A percentile compares a stretch with the other conserved stretches of the same genome.
phyloP scores from a whole-genome alignment of 2,329 filamentous ascomycete species.

The Beauveria sp. region DNA sequence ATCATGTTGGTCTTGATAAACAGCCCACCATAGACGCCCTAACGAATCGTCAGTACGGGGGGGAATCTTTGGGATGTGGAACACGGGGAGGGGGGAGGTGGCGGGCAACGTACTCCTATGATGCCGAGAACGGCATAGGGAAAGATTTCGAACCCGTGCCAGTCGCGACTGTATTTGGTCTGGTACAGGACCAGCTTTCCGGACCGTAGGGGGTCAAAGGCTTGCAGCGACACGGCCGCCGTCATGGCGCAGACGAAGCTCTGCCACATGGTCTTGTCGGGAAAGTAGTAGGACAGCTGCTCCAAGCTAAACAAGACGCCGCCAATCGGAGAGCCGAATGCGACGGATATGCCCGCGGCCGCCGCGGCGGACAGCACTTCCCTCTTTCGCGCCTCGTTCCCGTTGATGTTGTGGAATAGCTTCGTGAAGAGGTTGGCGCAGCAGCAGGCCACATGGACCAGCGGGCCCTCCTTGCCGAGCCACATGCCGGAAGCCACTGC shows the following conservation, averaged over 20 bases:
- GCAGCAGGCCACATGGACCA: constrained; percentile 95
- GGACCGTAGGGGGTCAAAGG: constrained; percentile 87
- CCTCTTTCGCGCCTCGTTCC: constrained; percentile 89
- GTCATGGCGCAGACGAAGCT: constrained; percentile 99
- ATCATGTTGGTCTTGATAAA: constrained; percentile 94
- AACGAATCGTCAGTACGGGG: constrained; percentile 11
- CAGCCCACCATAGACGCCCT: constrained; percentile 86
- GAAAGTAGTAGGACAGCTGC: constrained; percentile 95
- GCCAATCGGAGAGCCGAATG: constrained; percentile 88
- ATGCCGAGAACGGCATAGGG: constrained; percentile 84
- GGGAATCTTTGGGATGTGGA: background rate
- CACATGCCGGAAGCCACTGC: constrained; percentile 92
- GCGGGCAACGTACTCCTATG: constrained; percentile 49
- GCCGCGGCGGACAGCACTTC: constrained; percentile 90
- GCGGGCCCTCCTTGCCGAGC: constrained; percentile 90
- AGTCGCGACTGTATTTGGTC: constrained; percentile 82
- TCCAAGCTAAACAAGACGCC: constrained; percentile 95
- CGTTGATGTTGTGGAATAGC: constrained; percentile 67
- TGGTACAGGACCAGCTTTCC: constrained; percentile 95
- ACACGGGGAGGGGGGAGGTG: background rate
- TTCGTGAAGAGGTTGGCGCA: constrained; percentile 83
- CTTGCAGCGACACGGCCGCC: constrained; percentile 88
- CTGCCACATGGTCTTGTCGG: constrained; percentile 99
- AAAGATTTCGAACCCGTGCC: constrained; percentile 90
- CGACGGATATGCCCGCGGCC: constrained; percentile 85